Evolutionary conservation across 441 rosid species (phyloP).

Genomic region (Aleurites moluccanus): DNA sequence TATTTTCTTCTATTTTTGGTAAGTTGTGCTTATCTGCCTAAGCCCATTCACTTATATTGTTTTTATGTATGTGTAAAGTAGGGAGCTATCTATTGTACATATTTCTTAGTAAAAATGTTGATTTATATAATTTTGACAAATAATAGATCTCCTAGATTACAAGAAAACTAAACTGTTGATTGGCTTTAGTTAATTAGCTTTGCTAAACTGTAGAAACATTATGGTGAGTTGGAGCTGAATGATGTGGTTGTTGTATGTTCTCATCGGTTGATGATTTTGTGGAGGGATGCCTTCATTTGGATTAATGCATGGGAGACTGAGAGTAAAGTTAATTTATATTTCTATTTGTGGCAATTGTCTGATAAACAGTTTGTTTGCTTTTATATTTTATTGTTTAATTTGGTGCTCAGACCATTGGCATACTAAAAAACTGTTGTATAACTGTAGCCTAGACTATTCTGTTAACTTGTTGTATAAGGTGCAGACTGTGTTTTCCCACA

Average conservation of each 20-base stretch:
- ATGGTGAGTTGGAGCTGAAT: background rate
- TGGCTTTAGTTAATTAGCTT: background rate
- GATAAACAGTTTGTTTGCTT: background rate
- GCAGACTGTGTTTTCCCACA: background rate
- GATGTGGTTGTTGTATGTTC: background rate
- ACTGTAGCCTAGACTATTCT: background rate
- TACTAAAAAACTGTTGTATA: background rate
- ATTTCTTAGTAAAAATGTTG: too few species aligned
- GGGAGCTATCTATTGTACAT: background rate
- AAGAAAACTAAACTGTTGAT: background rate
- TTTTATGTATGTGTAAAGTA: background rate
- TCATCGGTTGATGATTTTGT: background rate
- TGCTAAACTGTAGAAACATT: background rate
- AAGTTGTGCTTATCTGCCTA: conserved; percentile 31
- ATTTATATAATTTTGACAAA: too few species aligned
- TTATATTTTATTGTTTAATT: background rate
- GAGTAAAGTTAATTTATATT: background rate
- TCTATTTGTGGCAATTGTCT: background rate
- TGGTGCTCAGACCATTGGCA: background rate
- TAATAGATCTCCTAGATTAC: background rate
- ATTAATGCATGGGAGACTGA: background rate
- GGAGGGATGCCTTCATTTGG: background rate
- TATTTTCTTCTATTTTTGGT: conserved; percentile 88
- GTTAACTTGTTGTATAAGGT: background rate
- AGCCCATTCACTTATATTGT: background rate